These are phyloP conservation scores for Galerina marginata DNA, from an alignment of 768 basidiomycete genomes.

Conservation along the genomic window DNA sequence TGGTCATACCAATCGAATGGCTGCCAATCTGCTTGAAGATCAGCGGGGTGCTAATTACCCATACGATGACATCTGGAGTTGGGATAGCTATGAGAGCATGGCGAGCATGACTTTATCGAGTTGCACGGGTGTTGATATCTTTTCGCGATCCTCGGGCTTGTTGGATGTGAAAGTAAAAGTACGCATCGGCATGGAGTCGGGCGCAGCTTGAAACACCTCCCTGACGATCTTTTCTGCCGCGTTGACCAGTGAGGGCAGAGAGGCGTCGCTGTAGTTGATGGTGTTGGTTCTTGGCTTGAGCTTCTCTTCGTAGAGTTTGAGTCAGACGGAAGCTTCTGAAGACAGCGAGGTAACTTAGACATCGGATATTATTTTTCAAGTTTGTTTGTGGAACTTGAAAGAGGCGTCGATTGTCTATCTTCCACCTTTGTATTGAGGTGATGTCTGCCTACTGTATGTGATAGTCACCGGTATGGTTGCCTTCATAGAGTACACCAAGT, in stretches of 20 bases:
- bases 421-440: too few species aligned
- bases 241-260: constrained; percentile 9
- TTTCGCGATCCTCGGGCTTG: too few species aligned
- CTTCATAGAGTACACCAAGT: too few species aligned
- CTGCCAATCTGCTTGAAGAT: constrained; percentile 27
- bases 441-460: too few species aligned
- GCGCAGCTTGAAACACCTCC: constrained; percentile 9
- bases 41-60: constrained; percentile 24
- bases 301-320: too few species aligned
- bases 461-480: too few species aligned
- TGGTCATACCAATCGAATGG: constrained; percentile 38
- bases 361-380: too few species aligned
- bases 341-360: too few species aligned
- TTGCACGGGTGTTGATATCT: constrained; percentile 1
- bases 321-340: too few species aligned
- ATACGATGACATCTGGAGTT: constrained; percentile 41
- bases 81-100: constrained; percentile 32
- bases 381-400: too few species aligned
- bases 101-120: constrained; percentile 16
- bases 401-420: too few species aligned
- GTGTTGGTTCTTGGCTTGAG: background rate
- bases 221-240: constrained; percentile 8
- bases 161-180: background rate
- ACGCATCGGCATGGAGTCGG: background rate
- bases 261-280: background rate